These are phyloP conservation scores for Parachlorella kessleri DNA, from an alignment of 139 green algal species.

Conservation along the genomic window DNA sequence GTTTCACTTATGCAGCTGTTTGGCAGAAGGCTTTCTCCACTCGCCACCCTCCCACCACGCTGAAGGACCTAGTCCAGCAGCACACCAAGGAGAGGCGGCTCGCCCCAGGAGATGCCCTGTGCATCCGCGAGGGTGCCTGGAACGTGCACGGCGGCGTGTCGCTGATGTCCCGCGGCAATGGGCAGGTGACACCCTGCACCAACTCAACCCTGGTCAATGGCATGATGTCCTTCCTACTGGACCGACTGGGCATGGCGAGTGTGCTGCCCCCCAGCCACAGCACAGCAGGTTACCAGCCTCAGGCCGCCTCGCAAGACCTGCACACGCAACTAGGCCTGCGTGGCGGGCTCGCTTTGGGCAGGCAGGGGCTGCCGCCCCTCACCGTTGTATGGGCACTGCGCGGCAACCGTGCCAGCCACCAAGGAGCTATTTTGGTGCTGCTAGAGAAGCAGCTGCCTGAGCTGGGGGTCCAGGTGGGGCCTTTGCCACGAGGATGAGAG, in stretches of 20 bases:
- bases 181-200: neutral
- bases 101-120: neutral
- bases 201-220: constrained; percentile 10
- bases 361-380: neutral
- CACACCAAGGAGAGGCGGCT: neutral
- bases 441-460: neutral
- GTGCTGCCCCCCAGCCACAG: constrained; percentile 8
- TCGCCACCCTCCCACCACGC: neutral
- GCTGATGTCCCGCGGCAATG: neutral
- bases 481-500: no score
- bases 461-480: neutral
- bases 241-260: neutral
- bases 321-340: neutral
- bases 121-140: neutral
- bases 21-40: constrained; percentile 3
- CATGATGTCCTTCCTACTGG: constrained; percentile 1
- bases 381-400: constrained; percentile 12
- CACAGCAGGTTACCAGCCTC: no score
- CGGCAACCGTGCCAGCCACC: neutral
- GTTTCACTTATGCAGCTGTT: neutral
- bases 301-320: neutral
- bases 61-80: neutral
- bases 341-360: neutral
- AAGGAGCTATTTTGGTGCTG: neutral
- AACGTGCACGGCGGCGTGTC: neutral